Percentiles rank a stretch among this genome's conserved stretches.
Conservation (phyloP, 1,284 basidiomycete species). For the Quambalaria eucalypti region DNA sequence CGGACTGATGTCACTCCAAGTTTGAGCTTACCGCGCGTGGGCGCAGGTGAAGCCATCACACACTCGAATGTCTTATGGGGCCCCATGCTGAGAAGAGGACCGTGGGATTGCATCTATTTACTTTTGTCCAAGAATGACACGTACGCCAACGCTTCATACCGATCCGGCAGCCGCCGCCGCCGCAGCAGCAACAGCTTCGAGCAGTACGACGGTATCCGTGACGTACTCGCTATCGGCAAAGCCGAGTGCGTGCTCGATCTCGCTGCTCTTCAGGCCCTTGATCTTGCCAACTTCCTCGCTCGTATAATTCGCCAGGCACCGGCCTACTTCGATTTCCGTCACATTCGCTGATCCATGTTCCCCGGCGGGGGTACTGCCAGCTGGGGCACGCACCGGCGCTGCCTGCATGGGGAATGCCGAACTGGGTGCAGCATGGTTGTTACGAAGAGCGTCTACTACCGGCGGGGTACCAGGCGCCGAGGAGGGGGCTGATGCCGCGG, state of each 20-base stretch:
- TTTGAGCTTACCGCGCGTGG: no score
- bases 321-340: slow-evolving; percentile 66
- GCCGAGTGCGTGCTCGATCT: slow-evolving; percentile 70
- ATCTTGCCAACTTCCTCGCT: slow-evolving; percentile 80
- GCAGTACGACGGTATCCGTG: slow-evolving; percentile 57
- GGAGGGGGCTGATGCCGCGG: no score
- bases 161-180: no score
- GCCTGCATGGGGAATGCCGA: neutral
- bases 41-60: no score
- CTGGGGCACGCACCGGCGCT: neutral
- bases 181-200: no score
- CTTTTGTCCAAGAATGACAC: no score
- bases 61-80: no score
- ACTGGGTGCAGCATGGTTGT: slow-evolving; percentile 3
- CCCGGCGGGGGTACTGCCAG: neutral
- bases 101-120: no score
- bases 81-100: no score
- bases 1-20: no score
- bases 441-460: slow-evolving; percentile 17
- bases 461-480: slow-evolving; percentile 12
- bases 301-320: slow-evolving; percentile 91
- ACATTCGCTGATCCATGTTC: neutral
- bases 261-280: slow-evolving; percentile 56
- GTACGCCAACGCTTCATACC: no score
- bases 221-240: slow-evolving; percentile 95